These are phyloP conservation scores for Zygotorulaspora danielsina DNA, from an alignment of 805 yeast species.

Conservation along the genomic window DNA sequence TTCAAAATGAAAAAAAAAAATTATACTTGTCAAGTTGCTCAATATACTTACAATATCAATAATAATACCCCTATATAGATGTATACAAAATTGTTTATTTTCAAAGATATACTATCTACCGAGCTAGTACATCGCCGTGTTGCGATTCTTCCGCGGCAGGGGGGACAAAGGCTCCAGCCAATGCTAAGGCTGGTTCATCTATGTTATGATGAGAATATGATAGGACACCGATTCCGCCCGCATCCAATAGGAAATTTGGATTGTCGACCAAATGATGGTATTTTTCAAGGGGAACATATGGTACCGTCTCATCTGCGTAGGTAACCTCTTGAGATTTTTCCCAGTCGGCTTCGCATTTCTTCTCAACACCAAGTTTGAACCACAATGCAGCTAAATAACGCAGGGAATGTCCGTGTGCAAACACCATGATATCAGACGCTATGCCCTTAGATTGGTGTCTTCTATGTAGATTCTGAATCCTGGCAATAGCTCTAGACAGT, in stretches of 20 bases:
- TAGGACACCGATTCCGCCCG: slow-evolving; percentile 92
- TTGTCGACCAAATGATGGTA: slow-evolving; percentile 43
- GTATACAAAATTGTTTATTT: slow-evolving; percentile 7
- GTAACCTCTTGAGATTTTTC: slow-evolving; percentile 23
- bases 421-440: slow-evolving; percentile 70
- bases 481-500: slow-evolving; percentile 63
- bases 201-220: slow-evolving; percentile 82
- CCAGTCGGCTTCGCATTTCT: slow-evolving; percentile 21
- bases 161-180: slow-evolving; percentile 78
- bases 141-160: slow-evolving; percentile 57
- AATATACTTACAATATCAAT: not conserved
- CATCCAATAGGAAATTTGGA: slow-evolving; percentile 82
- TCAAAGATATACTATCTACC: slow-evolving; percentile 7
- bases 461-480: slow-evolving; percentile 58
- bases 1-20: no score
- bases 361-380: slow-evolving; percentile 46
- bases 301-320: slow-evolving; percentile 33
- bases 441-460: slow-evolving; percentile 47
- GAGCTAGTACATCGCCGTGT: slow-evolving; percentile 21
- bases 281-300: slow-evolving; percentile 33
- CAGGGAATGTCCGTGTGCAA: slow-evolving; percentile 91
- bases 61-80: slow-evolving; percentile 6
- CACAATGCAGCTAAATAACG: slow-evolving; percentile 88
- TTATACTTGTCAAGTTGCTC: not conserved
- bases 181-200: slow-evolving; percentile 78